Evolutionary conservation across 108 stramenopile genomes (phyloP), one percentile per base, ranked within the genome.

Genomic region (Mediolabrus comicus): DNA sequence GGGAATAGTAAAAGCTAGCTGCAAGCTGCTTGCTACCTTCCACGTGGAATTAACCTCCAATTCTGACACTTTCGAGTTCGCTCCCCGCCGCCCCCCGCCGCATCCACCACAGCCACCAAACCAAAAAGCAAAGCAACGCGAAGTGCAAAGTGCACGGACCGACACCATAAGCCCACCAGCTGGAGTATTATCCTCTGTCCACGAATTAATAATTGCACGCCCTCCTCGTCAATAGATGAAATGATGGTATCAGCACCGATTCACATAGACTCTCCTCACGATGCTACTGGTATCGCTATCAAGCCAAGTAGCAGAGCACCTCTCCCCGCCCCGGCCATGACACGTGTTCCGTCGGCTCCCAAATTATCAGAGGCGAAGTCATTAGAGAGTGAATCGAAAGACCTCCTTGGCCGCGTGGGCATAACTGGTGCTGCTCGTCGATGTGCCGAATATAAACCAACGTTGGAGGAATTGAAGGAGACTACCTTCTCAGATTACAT

Each of bases 401-500:
- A 73, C 27, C 62, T 73, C 33, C 41, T 73, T 9, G 52, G 53
- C 22, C 62, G 72, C 17, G 54, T 56, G 11, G 62, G 61, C 25
- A 55, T 62, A 2, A 35, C 63, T 30, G 72, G 72, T 16, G 63
- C 55, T 24, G 72, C 46, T 51, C 69, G 75, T 22, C 53, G 79
- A 38, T 80, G 74, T 34, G 79, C 74, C 39, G 36, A 62, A 26
- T 86, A 89, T 79, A 62, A 64, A 5, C 92, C 92, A 7, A 81
- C 86, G 6, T 36, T 91, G 27, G 85, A 84, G 24, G 84, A 88
- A 57, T 53, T 94, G 14, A 75, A 80, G 30, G 69, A 75, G 27
- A 65, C 61, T 0, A 66, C 86, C 25, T 94, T 94, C 59, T 86
- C 87, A 0, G 89, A 94, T 46, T 94, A 87, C 46, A 72, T 94